Evolutionary conservation across 768 basidiomycete genomes (phyloP).

Genomic region (Hypsizygus marmoreus): DNA sequence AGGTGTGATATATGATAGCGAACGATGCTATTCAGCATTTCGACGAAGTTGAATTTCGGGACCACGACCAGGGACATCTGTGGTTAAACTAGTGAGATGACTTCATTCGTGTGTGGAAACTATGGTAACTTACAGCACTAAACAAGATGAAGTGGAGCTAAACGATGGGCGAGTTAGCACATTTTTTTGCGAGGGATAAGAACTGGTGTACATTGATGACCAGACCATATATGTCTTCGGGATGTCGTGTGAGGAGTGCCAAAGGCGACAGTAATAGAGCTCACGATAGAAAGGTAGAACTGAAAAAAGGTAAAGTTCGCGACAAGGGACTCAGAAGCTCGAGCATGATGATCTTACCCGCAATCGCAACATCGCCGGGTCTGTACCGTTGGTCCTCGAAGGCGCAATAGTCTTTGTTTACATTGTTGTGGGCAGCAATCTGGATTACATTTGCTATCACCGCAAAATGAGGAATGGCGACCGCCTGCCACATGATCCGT

Average conservation of each 20-base stretch:
- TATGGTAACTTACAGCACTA: constrained; percentile 43
- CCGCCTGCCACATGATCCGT: constrained; percentile 38
- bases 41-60: constrained; percentile 61
- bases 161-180: not conserved
- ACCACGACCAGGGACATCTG: constrained; percentile 59
- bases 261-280: constrained; percentile 18
- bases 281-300: constrained; percentile 66
- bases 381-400: constrained; percentile 54
- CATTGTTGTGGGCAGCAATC: constrained; percentile 51
- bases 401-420: constrained; percentile 44
- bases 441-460: constrained; percentile 66
- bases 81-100: not conserved
- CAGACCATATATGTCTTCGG: constrained; percentile 64
- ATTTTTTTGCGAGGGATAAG: too few species aligned
- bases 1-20: constrained; percentile 59
- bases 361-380: constrained; percentile 62
- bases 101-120: not conserved
- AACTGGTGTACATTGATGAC: constrained; percentile 60
- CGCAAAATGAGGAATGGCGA: constrained; percentile 62
- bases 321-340: not conserved
- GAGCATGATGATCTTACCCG: constrained; percentile 39
- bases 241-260: not conserved
- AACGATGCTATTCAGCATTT: constrained; percentile 63
- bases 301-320: constrained; percentile 20
- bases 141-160: constrained; percentile 63